These are phyloP conservation scores for Cyathus striatus DNA, from an alignment of 768 basidiomycete species.

Conservation along the genomic window DNA sequence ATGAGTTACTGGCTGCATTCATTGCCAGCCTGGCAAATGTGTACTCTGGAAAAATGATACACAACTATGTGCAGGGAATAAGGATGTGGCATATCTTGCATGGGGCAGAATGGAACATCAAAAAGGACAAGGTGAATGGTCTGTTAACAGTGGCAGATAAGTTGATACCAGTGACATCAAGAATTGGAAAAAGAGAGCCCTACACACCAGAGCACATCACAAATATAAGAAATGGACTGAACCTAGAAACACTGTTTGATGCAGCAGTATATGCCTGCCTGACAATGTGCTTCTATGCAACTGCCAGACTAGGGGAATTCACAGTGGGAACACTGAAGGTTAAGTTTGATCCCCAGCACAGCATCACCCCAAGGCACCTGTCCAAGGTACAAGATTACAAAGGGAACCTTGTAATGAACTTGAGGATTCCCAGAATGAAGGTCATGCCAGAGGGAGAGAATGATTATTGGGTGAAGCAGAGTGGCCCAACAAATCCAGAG, in stretches of 20 bases:
- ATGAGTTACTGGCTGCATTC: conserved; percentile 20
- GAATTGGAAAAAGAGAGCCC: no score
- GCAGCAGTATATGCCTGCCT: no score
- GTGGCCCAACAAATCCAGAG: conserved; percentile 13
- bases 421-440: conserved; percentile 21
- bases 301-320: no score
- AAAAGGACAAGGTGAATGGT: conserved; percentile 16
- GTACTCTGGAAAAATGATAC: conserved; percentile 18
- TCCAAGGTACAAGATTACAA: conserved; percentile 22
- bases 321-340: no score
- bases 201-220: no score
- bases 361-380: no score
- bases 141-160: conserved; percentile 21
- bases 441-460: conserved; percentile 19
- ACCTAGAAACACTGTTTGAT: conserved; percentile 21
- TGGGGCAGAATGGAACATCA: conserved; percentile 21
- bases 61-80: no score
- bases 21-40: conserved; percentile 21
- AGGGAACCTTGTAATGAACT: conserved; percentile 15
- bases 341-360: conserved; percentile 22
- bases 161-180: conserved; percentile 22
- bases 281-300: no score
- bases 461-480: conserved; percentile 20
- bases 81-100: conserved; percentile 44
- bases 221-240: no score